Evolutionary conservation across 2,329 filamentous ascomycete species (phyloP).

Genomic region (Endocalyx cinctus): DNA sequence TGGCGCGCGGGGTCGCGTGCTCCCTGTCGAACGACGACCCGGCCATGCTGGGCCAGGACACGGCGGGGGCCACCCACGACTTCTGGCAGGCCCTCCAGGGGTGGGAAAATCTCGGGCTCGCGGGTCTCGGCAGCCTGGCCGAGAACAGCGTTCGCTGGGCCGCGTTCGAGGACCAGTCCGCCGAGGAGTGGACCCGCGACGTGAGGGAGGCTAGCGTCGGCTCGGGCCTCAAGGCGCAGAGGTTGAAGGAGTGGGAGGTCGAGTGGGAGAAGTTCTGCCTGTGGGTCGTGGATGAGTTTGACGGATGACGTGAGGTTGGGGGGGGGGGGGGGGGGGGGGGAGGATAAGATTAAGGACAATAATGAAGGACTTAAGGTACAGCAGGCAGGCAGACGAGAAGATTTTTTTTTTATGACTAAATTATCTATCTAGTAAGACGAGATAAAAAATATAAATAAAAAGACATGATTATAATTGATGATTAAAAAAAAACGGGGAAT

Average conservation of each 20-base stretch:
- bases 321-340: background rate
- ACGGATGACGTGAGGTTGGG: slow-evolving; percentile 26
- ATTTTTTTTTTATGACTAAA: too few species aligned
- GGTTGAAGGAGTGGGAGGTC: slow-evolving; percentile 71
- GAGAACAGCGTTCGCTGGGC: slow-evolving; percentile 93
- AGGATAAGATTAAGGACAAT: too few species aligned
- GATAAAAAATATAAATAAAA: too few species aligned
- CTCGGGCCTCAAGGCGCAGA: slow-evolving; percentile 62
- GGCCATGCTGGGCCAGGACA: slow-evolving; percentile 79
- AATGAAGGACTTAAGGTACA: too few species aligned
- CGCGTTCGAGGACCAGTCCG: slow-evolving; percentile 74
- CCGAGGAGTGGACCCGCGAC: slow-evolving; percentile 66
- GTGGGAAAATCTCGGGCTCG: slow-evolving; percentile 85
- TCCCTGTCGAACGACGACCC: slow-evolving; percentile 89
- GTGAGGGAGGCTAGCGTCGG: slow-evolving; percentile 73
- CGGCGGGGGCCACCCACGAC: slow-evolving; percentile 80
- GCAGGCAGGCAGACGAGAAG: too few species aligned
- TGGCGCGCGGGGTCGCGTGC: slow-evolving; percentile 80
- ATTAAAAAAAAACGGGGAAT: too few species aligned
- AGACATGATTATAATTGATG: too few species aligned
- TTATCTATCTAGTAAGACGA: too few species aligned
- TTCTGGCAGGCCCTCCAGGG: slow-evolving; percentile 93
- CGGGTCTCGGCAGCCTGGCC: slow-evolving; percentile 78
- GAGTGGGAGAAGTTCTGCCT: slow-evolving; percentile 89
- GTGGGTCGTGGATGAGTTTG: slow-evolving; percentile 79